Evolutionary conservation across 768 basidiomycete species (phyloP), one percentile per base, ranked within the genome.

Genomic region (Tephrocybe sp.): DNA sequence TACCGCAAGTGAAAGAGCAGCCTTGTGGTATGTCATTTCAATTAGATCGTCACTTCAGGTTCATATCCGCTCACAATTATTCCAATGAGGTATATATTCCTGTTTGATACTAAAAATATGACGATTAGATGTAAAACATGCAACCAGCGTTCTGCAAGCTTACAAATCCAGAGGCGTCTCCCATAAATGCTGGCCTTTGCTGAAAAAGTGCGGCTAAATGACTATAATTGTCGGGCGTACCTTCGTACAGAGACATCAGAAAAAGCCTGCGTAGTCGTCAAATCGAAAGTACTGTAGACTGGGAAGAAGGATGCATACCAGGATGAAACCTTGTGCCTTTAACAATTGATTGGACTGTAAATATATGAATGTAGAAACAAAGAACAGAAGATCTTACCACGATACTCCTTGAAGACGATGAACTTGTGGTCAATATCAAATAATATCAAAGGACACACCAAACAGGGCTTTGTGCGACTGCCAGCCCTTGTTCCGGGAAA

Each of bases 81-180:
- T 8, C 24, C 21, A 36, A 23, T 16, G n/a, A 45, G 33, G 1
- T 12, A 1, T 22, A 9, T 11, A 9, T 16, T 43, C 18, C 27
- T 43, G 6, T 16, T 7, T 13, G 27, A 18, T 23, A 43, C 25
- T 30, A n/a, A n/a, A n/a, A 7, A 19, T 4, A 25, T 3, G 6
- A 18, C 16, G 4, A 10, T n/a, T 18, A n/a, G 31, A 18, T 16
- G 10, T 3, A 16, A 15, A n/a, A n/a, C n/a, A n/a, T 42, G 1
- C 11, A 30, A 43, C 8, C n/a, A 8, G 11, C 18, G 4, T 24
- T 15, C 6, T 3, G 10, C 12, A 2, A 18, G 7, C 45, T 45
- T 45, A 45, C 45, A 37, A 7, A 25, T n/a, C 45, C 45, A 45
- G 4, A 45, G n/a, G n/a, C 34, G 45, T 16, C 23, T 4, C 16